Evolutionary conservation across 2,329 filamentous ascomycete genomes (phyloP).

Genomic region (Hymenoscyphus linearis): DNA sequence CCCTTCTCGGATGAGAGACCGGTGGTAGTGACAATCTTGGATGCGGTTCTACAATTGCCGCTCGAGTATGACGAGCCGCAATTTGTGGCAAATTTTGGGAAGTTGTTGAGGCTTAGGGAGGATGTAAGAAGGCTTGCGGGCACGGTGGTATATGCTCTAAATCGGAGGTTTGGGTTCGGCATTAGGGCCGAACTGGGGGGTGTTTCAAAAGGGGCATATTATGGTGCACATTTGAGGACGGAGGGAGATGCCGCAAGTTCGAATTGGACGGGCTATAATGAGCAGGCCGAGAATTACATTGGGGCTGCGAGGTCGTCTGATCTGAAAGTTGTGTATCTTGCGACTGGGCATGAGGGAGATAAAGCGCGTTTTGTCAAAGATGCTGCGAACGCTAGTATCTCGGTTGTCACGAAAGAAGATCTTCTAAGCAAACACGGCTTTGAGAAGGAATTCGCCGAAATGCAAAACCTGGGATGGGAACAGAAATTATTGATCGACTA

Average conservation of each 20-base stretch:
- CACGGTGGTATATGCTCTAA: constrained; percentile 30
- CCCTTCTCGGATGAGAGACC: constrained; percentile 6
- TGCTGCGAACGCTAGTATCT: constrained; percentile 32
- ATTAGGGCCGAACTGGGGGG: constrained; percentile 28
- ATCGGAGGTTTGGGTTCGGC: constrained; percentile 22
- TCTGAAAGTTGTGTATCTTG: constrained; percentile 36
- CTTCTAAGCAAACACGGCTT: constrained; percentile 31
- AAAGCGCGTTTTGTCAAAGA: constrained; percentile 33
- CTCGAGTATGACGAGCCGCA: constrained; percentile 28
- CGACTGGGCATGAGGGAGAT: constrained; percentile 35
- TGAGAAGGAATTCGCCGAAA: constrained; percentile 26
- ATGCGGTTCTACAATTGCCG: constrained; percentile 30
- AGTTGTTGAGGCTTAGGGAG: constrained; percentile 32
- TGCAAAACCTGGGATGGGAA: constrained; percentile 38
- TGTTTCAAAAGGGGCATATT: constrained; percentile 28
- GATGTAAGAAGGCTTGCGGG: constrained; percentile 29
- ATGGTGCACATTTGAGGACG: constrained; percentile 36
- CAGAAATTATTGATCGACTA: constrained; percentile 45
- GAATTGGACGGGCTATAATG: constrained; percentile 33
- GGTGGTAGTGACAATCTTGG: constrained; percentile 10
- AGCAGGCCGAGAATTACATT: constrained; percentile 34
- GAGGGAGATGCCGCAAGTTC: constrained; percentile 33
- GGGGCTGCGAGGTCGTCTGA: constrained; percentile 27
- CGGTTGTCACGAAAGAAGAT: constrained; percentile 38
- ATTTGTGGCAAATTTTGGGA: constrained; percentile 36